phyloP scores from a whole-genome alignment of 2,329 filamentous ascomycete genomes.

The Penicillium crustosum region DNA sequence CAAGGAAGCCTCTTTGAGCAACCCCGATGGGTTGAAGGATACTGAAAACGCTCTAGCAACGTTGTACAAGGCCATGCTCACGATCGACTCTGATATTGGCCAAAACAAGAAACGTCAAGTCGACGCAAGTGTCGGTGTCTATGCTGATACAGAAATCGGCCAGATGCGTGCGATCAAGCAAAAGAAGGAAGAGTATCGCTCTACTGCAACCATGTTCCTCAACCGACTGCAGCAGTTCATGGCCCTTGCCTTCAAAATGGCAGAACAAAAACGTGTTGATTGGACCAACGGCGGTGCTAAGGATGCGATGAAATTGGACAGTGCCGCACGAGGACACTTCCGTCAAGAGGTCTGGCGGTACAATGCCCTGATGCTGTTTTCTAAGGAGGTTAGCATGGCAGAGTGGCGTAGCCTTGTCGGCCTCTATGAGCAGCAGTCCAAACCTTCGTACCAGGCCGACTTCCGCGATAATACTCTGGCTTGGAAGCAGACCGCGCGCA shows the following conservation, averaged over 20 bases:
- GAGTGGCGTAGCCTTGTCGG: constrained; percentile 80
- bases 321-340: constrained; percentile 67
- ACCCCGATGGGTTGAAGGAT: constrained; percentile 67
- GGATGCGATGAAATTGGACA: constrained; percentile 63
- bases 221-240: constrained; percentile 79
- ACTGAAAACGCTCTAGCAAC: constrained; percentile 76
- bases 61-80: constrained; percentile 88
- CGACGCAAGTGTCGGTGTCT: constrained; percentile 54
- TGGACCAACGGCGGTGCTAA: constrained; percentile 44
- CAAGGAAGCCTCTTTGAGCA: constrained; percentile 70
- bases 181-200: constrained; percentile 85
- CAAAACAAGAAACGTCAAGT: constrained; percentile 52
- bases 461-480: constrained; percentile 73
- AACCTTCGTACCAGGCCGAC: constrained; percentile 75
- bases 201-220: constrained; percentile 74
- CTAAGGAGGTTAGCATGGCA: constrained; percentile 75
- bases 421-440: constrained; percentile 75
- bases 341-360: constrained; percentile 82
- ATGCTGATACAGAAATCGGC: constrained; percentile 70
- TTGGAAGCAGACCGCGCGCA: constrained; percentile 78
- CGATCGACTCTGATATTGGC: constrained; percentile 81
- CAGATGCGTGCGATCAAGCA: constrained; percentile 93
- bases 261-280: constrained; percentile 68
- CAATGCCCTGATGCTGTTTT: constrained; percentile 81
- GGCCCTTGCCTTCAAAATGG: constrained; percentile 73